A percentile compares a stretch with the other conserved stretches of the same genome.
phyloP scores from a whole-genome alignment of 345 rosid genomes.

The Gossypium herbaceum region DNA sequence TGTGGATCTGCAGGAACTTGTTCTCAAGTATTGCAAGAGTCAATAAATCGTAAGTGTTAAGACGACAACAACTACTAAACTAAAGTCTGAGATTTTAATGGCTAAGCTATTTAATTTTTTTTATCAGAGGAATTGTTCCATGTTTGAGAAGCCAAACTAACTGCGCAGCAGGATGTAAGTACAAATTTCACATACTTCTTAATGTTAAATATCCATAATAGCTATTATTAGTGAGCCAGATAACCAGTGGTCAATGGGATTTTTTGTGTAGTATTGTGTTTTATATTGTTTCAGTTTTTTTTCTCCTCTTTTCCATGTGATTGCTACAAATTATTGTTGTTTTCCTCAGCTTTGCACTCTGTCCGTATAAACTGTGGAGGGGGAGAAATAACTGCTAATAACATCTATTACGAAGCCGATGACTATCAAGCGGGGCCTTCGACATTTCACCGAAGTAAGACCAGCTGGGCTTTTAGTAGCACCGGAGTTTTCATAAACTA shows the following conservation, averaged over 20 bases:
- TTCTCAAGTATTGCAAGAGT: no score
- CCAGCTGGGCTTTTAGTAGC: constrained; percentile 52
- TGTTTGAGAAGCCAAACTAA: constrained; percentile 3
- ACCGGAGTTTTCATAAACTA: constrained; percentile 48
- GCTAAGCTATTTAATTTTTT: not conserved
- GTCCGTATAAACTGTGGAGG: constrained; percentile 50
- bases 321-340: not conserved
- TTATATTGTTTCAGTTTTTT: not conserved
- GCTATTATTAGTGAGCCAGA: no score
- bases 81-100: no score
- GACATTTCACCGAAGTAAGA: constrained; percentile 4
- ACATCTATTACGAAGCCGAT: constrained; percentile 30
- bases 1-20: no score
- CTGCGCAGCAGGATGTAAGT: not conserved
- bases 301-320: not conserved
- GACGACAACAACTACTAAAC: no score
- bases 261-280: not conserved
- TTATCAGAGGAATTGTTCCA: constrained; percentile 15
- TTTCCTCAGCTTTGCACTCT: constrained; percentile 20
- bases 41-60: no score
- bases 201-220: no score
- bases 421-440: constrained; percentile 29
- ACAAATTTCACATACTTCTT: not conserved
- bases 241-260: no score
- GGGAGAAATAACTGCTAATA: constrained; percentile 10